These are phyloP conservation scores for Aspergillus thermomutatus DNA, from an alignment of 2,329 filamentous ascomycete genomes.

Conservation along the genomic window DNA sequence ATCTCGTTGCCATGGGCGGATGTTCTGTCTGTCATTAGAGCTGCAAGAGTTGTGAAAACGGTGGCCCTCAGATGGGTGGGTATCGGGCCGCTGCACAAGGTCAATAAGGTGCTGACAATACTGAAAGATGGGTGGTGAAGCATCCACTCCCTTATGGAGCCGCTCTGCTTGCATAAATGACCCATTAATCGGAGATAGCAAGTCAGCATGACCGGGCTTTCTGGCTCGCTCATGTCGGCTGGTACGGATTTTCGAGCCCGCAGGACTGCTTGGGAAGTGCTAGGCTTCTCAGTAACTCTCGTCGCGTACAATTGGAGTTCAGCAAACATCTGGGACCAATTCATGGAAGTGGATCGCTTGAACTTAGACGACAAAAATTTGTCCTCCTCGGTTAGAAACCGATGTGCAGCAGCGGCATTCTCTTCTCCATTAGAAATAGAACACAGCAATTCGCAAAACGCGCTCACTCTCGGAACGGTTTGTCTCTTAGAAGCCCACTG, in stretches of 20 bases:
- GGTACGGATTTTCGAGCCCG: constrained; percentile 59
- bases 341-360: constrained; percentile 77
- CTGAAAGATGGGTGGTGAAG: constrained; percentile 64
- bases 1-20: constrained; percentile 65
- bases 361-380: constrained; percentile 71
- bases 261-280: constrained; percentile 53
- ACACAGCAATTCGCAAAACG: constrained; percentile 94
- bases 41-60: constrained; percentile 73
- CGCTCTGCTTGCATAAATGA: constrained; percentile 74
- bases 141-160: constrained; percentile 69
- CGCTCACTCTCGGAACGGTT: constrained; percentile 91
- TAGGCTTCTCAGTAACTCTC: constrained; percentile 71
- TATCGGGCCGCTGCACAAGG: constrained; percentile 73
- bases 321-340: constrained; percentile 88
- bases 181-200: constrained; percentile 86
- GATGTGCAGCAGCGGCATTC: constrained; percentile 80
- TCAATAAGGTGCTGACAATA: constrained; percentile 70
- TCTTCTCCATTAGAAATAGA: constrained; percentile 79
- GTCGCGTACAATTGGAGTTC: constrained; percentile 82
- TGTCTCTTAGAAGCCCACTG: constrained; percentile 95
- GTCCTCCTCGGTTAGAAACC: constrained; percentile 84
- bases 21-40: constrained; percentile 72
- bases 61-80: constrained; percentile 76
- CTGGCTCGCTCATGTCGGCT: constrained; percentile 78
- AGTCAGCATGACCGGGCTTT: constrained; percentile 94